A percentile compares a stretch with the other conserved stretches of the same genome.
phyloP scores from a whole-genome alignment of 2,329 filamentous ascomycete species.

The Alternaria sp. region DNA sequence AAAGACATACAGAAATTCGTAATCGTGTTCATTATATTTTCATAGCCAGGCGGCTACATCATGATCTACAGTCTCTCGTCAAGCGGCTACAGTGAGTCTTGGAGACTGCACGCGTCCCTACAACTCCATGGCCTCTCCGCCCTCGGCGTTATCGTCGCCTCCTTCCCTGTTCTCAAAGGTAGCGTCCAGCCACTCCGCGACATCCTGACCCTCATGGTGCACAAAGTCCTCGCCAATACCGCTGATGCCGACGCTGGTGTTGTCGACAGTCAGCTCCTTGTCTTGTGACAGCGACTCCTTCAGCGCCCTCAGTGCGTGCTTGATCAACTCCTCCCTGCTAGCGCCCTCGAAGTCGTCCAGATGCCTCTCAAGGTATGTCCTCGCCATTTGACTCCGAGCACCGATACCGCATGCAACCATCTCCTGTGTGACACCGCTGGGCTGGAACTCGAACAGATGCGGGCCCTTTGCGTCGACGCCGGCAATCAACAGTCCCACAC shows the following conservation, averaged over 20 bases:
- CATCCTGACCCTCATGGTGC: conserved; percentile 87
- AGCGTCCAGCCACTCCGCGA: conserved; percentile 84
- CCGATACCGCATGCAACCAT: conserved; percentile 97
- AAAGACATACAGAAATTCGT: neutral
- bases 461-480: conserved; percentile 93
- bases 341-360: conserved; percentile 80
- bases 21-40: conserved; percentile 32
- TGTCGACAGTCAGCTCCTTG: conserved; percentile 96
- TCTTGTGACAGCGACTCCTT: conserved; percentile 97
- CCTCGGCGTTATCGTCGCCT: conserved; percentile 44
- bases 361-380: conserved; percentile 94
- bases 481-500: conserved; percentile 89
- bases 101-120: neutral
- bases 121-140: conserved; percentile 59
- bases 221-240: conserved; percentile 82
- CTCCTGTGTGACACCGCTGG: conserved; percentile 93
- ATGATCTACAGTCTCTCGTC: conserved; percentile 6
- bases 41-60: conserved; percentile 19
- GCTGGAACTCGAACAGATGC: conserved; percentile 98
- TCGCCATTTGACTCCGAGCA: conserved; percentile 93
- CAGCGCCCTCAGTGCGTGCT: conserved; percentile 86
- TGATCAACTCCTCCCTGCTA: conserved; percentile 83
- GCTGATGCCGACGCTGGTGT: conserved; percentile 89
- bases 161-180: conserved; percentile 57
- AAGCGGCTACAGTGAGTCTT: neutral